phyloP scores from a whole-genome alignment of 108 stramenopile genomes.

The Tribonema minus region DNA sequence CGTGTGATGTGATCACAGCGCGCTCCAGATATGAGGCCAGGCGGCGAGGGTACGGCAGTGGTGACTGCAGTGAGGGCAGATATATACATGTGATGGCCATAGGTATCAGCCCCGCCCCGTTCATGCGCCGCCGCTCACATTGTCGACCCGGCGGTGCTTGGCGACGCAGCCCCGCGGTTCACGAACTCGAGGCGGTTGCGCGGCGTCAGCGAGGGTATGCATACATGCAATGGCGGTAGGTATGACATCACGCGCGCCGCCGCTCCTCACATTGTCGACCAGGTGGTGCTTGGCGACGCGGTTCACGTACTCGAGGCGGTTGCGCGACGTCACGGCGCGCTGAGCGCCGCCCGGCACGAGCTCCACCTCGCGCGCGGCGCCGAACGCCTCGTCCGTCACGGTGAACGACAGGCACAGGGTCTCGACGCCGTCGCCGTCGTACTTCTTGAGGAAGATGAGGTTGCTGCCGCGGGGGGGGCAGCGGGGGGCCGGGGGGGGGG shows the following conservation, averaged over 20 bases:
- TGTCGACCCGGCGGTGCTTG: slow-evolving; percentile 86
- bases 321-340: slow-evolving; percentile 74
- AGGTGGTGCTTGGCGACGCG: slow-evolving; percentile 92
- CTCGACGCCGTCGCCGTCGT: slow-evolving; percentile 83
- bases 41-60: too few species aligned
- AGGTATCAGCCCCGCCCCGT: too few species aligned
- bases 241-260: background rate
- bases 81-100: too few species aligned
- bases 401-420: slow-evolving; percentile 88
- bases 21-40: too few species aligned
- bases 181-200: slow-evolving; percentile 74
- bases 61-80: too few species aligned
- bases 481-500: too few species aligned
- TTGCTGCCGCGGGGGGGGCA: slow-evolving; percentile 62
- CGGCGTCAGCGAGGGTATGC: too few species aligned
- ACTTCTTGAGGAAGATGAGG: slow-evolving; percentile 88
- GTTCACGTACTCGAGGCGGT: slow-evolving; percentile 74
- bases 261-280: slow-evolving; percentile 74
- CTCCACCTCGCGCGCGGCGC: slow-evolving; percentile 58
- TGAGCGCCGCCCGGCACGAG: slow-evolving; percentile 78
- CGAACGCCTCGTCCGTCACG: slow-evolving; percentile 81
- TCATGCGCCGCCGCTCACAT: slow-evolving; percentile 47
- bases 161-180: slow-evolving; percentile 80
- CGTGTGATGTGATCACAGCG: too few species aligned
- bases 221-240: background rate